Base-by-base conservation (phyloP, 148 eudicot species). In the Salicornia ramosissima region DNA sequence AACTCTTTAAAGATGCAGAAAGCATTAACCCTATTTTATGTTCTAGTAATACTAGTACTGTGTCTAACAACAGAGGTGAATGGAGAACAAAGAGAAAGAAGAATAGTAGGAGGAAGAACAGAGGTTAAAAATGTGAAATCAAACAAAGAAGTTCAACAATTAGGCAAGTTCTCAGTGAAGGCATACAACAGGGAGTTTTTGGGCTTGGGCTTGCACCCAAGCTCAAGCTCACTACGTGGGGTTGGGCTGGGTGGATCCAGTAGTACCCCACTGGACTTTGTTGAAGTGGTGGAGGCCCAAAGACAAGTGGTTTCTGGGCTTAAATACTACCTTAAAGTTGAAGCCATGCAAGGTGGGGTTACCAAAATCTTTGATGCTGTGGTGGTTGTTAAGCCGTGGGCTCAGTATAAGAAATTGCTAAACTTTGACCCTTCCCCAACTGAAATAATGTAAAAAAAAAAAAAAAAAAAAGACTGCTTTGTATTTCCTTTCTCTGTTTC, bases 351-450 rank as follows among this genome's bases (percentile, higher is more conserved):
- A 43, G 33, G 24, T 22, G 85, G 81, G 18, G 49, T 26, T n/a
- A 58, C 66, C 1, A 74, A 45, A 63, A 74, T 53, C 26, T 88
- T 79, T 25, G 84, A 86, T 22, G 94, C 94, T 2, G 80, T 71
- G 43, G 81, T 88, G 12, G 84, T 88, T 50, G 94, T 88, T 31
- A 71, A 84, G 71, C 79, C 90, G 10, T 88, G 94, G 94, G 58
- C 29, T n/a, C 74, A 72, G 3, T 69, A 84, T 26, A 84, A 84
- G 79, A 52, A 83, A 40, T 71, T 88, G 77, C 78, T 88, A 57
- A 50, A 52, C 24, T 88, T 88, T 68, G 67, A 58, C 15, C 80
- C 80, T 14, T 30, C 30, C 0, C 50, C 67, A 12, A 63, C n/a
- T 63, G 67, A 63, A 24, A 45, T 5, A n/a, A 42, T 63, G n/a